phyloP scores from a whole-genome alignment of 345 rosid genomes.

The Euphorbia tirucalli region DNA sequence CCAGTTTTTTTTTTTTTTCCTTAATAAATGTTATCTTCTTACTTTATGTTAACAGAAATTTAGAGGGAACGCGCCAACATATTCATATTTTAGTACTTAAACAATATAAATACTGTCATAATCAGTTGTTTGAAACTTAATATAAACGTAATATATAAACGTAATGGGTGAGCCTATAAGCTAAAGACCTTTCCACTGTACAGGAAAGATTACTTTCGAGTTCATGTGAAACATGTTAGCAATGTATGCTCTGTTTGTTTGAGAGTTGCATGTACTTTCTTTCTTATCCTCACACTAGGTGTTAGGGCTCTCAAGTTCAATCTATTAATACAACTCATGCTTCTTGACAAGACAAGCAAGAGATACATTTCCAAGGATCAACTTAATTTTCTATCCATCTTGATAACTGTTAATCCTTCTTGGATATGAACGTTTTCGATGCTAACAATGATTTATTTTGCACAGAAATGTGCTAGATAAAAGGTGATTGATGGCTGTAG shows the following conservation, averaged over 20 bases:
- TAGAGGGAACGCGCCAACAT: too few species aligned
- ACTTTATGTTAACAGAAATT: neutral
- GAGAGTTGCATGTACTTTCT: neutral
- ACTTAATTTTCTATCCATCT: neutral
- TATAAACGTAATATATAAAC: too few species aligned
- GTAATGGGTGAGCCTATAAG: neutral
- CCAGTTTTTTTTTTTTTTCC: neutral
- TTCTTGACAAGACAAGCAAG: neutral
- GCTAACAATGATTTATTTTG: slow-evolving; percentile 2
- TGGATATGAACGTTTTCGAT: neutral
- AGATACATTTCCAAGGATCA: neutral
- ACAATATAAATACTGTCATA: neutral
- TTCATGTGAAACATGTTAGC: neutral
- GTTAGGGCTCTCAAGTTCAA: neutral
- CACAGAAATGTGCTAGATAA: slow-evolving; percentile 33
- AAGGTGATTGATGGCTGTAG: slow-evolving; percentile 68
- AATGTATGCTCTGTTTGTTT: neutral
- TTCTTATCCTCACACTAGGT: neutral
- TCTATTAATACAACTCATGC: neutral
- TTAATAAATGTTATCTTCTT: neutral
- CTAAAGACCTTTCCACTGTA: neutral
- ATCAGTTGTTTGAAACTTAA: neutral
- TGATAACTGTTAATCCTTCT: neutral
- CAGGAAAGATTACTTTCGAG: neutral
- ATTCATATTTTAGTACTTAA: neutral